These are phyloP conservation scores for Anthracocystis setariae DNA, from an alignment of 1,284 basidiomycete species.

Conservation along the genomic window DNA sequence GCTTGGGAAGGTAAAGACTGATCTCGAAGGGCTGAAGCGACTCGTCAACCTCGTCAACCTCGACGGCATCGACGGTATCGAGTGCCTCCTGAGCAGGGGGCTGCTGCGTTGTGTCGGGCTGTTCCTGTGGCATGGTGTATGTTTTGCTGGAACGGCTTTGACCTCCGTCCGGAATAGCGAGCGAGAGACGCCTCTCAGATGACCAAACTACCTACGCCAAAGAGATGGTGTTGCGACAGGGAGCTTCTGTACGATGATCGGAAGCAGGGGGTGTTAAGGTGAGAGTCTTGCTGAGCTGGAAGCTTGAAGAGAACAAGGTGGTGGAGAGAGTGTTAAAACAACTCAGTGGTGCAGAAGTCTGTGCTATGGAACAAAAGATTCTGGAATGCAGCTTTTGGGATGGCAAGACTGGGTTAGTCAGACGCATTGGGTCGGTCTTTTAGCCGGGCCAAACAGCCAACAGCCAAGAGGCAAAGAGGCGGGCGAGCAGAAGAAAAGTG, in stretches of 20 bases:
- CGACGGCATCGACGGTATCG: conserved; percentile 15
- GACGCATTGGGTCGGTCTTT: background rate
- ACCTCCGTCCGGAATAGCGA: background rate
- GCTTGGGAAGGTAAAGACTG: conserved; percentile 59
- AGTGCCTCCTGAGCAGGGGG: conserved; percentile 3
- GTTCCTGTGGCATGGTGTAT: conserved; percentile 26
- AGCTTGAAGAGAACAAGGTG: background rate
- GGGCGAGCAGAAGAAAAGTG: background rate
- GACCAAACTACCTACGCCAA: conserved; percentile 13
- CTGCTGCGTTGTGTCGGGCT: conserved; percentile 11
- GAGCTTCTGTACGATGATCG: too few species aligned
- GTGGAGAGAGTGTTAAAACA: background rate
- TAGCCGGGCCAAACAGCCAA: background rate
- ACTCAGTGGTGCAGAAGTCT: background rate
- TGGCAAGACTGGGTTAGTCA: background rate
- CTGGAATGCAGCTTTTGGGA: too few species aligned
- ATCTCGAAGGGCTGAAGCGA: conserved; percentile 63
- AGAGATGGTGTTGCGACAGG: conserved; percentile 1
- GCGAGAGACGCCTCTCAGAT: conserved; percentile 5
- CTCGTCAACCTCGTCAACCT: conserved; percentile 48
- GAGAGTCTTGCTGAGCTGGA: background rate
- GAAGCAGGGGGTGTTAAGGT: background rate
- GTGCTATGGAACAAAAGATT: too few species aligned
- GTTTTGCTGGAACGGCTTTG: background rate
- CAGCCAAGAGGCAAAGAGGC: conserved; percentile 1